These are phyloP conservation scores for Xanthoconium separans DNA, from an alignment of 1,284 basidiomycete species.

Conservation along the genomic window DNA sequence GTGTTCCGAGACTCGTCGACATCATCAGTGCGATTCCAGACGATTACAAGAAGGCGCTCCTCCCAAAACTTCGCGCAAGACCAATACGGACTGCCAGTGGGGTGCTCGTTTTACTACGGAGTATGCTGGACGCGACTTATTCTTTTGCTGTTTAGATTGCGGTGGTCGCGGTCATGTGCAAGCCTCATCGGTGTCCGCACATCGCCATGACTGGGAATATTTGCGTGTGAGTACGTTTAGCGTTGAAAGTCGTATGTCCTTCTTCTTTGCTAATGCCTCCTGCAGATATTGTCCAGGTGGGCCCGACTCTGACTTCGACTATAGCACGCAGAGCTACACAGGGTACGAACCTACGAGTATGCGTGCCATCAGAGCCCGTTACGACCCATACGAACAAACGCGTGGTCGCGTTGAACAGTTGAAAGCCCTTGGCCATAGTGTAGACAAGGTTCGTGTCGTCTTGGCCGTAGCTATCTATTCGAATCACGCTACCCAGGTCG, in stretches of 20 bases:
- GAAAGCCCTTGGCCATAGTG: constrained; percentile 91
- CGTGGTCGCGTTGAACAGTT: constrained; percentile 94
- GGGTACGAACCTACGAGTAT: constrained; percentile 98
- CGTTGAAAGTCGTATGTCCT: not conserved
- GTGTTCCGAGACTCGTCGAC: constrained; percentile 92
- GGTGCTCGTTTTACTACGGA: constrained; percentile 44
- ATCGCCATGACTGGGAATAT: constrained; percentile 99
- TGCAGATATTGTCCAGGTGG: constrained; percentile 97
- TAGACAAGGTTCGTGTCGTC: constrained; percentile 78
- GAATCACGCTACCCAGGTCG: constrained; percentile 59
- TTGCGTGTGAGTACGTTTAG: constrained; percentile 71
- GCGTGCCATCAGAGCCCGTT: constrained; percentile 96
- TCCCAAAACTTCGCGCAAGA: constrained; percentile 91
- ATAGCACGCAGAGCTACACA: constrained; percentile 98
- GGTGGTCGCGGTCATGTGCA: constrained; percentile 99
- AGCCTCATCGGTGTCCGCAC: constrained; percentile 98
- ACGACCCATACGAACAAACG: constrained; percentile 99
- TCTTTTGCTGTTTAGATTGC: constrained; percentile 65
- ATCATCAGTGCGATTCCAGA: constrained; percentile 99
- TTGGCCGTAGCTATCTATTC: not conserved
- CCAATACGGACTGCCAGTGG: constrained; percentile 98
- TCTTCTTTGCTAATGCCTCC: constrained; percentile 3
- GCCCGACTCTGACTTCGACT: constrained; percentile 99
- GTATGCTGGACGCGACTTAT: constrained; percentile 5
- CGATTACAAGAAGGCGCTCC: constrained; percentile 89